Evolutionary conservation across 805 yeast species (phyloP).

Genomic region (Ogataea ganodermae): DNA sequence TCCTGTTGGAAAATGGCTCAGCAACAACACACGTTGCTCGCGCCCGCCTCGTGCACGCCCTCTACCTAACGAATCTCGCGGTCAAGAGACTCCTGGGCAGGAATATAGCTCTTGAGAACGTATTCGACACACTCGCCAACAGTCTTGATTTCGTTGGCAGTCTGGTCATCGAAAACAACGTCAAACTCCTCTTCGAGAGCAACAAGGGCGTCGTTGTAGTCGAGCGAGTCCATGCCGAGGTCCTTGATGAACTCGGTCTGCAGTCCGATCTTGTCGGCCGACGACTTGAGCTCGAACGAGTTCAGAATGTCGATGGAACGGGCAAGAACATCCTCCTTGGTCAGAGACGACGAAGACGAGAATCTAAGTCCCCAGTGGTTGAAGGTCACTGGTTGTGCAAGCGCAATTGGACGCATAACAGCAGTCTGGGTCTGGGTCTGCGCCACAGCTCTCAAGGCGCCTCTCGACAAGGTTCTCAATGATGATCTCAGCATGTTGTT

Average conservation of each 20-base stretch:
- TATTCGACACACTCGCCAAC: constrained; percentile 63
- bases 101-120: constrained; percentile 41
- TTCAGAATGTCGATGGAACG: constrained; percentile 80
- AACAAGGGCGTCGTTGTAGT: constrained; percentile 92
- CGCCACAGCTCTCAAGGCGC: constrained; percentile 17
- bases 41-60: not conserved
- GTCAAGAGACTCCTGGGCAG: constrained; percentile 37
- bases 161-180: constrained; percentile 42
- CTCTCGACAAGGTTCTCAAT: constrained; percentile 27
- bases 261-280: constrained; percentile 29
- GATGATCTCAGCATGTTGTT: constrained; percentile 25
- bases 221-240: constrained; percentile 89
- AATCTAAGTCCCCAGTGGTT: constrained; percentile 25
- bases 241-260: constrained; percentile 62
- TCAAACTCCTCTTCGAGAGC: constrained; percentile 90
- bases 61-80: constrained; percentile 40
- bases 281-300: constrained; percentile 44
- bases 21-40: not conserved
- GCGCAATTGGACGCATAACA: constrained; percentile 1
- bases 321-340: constrained; percentile 76
- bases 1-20: no score
- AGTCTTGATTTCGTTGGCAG: constrained; percentile 60
- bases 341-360: constrained; percentile 59
- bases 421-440: constrained; percentile 6
- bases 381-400: constrained; percentile 22